Evolutionary conservation across 257 asterid species (phyloP).

Genomic region (Eustoma russellianum): DNA sequence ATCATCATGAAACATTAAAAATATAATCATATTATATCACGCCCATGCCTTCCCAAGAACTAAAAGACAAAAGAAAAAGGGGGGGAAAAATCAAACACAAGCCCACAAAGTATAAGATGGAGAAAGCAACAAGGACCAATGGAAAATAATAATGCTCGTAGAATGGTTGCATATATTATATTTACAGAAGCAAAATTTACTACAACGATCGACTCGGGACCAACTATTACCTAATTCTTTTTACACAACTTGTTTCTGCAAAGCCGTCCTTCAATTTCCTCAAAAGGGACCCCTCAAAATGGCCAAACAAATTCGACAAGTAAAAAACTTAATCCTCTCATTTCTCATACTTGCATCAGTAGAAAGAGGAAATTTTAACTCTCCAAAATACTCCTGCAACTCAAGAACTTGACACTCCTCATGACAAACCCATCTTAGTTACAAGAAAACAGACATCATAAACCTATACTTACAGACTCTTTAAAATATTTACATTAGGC

Average conservation of each 20-base stretch:
- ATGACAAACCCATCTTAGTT: too few relatives aligned
- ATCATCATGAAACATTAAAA: not conserved
- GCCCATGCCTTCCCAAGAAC: not conserved
- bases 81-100: too few relatives aligned
- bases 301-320: slow-evolving; percentile 15
- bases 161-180: slow-evolving; percentile 2
- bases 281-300: slow-evolving; percentile 26
- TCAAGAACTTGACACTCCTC: slow-evolving; percentile 19
- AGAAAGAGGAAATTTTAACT: slow-evolving; percentile 18
- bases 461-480: slow-evolving; percentile 42
- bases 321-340: slow-evolving; percentile 19
- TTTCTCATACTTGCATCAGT: slow-evolving; percentile 52
- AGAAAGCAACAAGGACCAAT: not conserved
- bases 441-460: slow-evolving; percentile 13
- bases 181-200: slow-evolving; percentile 27
- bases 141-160: too few relatives aligned
- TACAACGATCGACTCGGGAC: slow-evolving; percentile 24
- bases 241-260: slow-evolving; percentile 25
- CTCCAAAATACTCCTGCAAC: too few relatives aligned
- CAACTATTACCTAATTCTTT: slow-evolving; percentile 12
- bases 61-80: too few relatives aligned
- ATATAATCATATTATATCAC: slow-evolving; percentile 11
- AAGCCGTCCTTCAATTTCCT: slow-evolving; percentile 27
- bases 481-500: slow-evolving; percentile 43
- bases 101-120: not conserved